Percentiles rank a stretch among this genome's conserved stretches.
Conservation (phyloP, 2,329 filamentous ascomycete species). For the Aspergillus caelatus region DNA sequence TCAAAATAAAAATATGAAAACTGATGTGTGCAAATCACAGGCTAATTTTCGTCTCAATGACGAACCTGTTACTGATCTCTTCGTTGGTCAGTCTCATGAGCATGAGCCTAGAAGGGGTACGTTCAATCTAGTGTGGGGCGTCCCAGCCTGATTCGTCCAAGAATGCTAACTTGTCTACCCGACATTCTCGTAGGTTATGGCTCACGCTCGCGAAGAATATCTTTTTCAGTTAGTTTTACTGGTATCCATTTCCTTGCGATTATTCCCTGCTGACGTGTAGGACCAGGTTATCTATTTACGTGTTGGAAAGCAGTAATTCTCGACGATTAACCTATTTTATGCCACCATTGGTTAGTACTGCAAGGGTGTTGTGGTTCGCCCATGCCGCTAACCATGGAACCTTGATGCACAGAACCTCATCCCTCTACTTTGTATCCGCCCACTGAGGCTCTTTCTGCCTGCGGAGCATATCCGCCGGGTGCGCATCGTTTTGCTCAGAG, state of each 20-base stretch:
- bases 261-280: constrained; percentile 14
- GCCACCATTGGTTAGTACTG: constrained; percentile 46
- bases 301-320: constrained; percentile 50
- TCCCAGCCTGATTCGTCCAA: constrained; percentile 6
- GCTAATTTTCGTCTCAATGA: constrained; percentile 63
- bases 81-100: constrained; percentile 62
- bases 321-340: constrained; percentile 51
- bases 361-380: neutral
- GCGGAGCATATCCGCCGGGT: constrained; percentile 56
- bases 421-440: constrained; percentile 58
- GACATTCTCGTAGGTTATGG: constrained; percentile 53
- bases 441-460: constrained; percentile 59
- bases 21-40: constrained; percentile 30
- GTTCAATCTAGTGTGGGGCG: constrained; percentile 12
- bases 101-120: constrained; percentile 59
- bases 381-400: constrained; percentile 13
- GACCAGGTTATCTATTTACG: constrained; percentile 46
- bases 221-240: constrained; percentile 55
- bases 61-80: constrained; percentile 63
- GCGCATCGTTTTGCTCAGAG: constrained; percentile 61
- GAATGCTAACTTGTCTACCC: constrained; percentile 12
- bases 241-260: neutral
- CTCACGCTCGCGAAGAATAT: constrained; percentile 65
- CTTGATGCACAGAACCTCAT: constrained; percentile 56
- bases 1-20: neutral